Evolutionary conservation across 176 grass and related monocot genomes (phyloP).

Genomic region (Poa pratensis): DNA sequence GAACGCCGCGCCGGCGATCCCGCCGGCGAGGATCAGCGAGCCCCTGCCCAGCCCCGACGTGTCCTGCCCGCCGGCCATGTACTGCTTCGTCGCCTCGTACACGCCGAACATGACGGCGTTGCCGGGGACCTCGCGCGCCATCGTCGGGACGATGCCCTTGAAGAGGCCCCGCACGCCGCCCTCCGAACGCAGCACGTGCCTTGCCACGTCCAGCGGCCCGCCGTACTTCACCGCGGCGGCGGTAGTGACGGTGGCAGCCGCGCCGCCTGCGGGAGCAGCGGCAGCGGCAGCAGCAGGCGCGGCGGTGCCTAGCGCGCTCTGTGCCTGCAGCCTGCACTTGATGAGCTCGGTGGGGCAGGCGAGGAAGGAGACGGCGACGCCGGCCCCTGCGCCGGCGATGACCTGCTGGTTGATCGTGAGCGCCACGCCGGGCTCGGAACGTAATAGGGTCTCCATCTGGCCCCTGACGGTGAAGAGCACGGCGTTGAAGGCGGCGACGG

Average conservation of each 20-base stretch:
- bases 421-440: slow-evolving; percentile 53
- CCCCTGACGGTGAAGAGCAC: slow-evolving; percentile 83
- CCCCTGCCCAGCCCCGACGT: slow-evolving; percentile 68
- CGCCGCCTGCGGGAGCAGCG: slow-evolving; percentile 13
- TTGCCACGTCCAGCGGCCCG: slow-evolving; percentile 82
- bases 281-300: background rate
- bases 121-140: slow-evolving; percentile 81
- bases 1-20: slow-evolving; percentile 71
- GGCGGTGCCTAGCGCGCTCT: slow-evolving; percentile 54
- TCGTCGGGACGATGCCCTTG: slow-evolving; percentile 67
- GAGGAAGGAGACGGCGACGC: slow-evolving; percentile 76
- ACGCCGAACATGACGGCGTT: slow-evolving; percentile 84
- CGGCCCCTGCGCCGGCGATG: slow-evolving; percentile 73
- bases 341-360: slow-evolving; percentile 85
- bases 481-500: slow-evolving; percentile 89
- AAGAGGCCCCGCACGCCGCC: slow-evolving; percentile 66
- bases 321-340: slow-evolving; percentile 93
- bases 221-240: slow-evolving; percentile 57
- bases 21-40: slow-evolving; percentile 67
- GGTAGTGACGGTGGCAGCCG: background rate
- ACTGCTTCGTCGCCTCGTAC: slow-evolving; percentile 70
- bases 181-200: slow-evolving; percentile 64
- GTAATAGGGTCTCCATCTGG: slow-evolving; percentile 75
- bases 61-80: slow-evolving; percentile 58
- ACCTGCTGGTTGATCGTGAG: slow-evolving; percentile 73